Evolutionary conservation across 2,329 filamentous ascomycete species (phyloP), one percentile per base, ranked within the genome.

Genomic region (Fusarium fujikuroi): DNA sequence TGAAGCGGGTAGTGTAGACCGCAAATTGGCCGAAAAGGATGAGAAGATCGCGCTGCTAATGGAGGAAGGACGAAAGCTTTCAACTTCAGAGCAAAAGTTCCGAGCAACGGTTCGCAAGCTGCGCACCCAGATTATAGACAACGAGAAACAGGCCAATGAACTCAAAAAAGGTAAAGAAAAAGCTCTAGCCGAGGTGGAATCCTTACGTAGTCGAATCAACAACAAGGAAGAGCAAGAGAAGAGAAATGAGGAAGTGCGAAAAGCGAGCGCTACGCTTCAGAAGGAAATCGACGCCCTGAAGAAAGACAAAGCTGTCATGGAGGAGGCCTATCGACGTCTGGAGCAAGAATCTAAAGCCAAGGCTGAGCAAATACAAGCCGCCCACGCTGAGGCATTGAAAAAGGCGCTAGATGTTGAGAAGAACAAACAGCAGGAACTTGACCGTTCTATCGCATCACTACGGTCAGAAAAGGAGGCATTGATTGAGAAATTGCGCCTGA

Each of bases 1-100:
- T 2, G 84, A 88, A 5, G 79, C 89, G 1, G 92, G 92, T 10
- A 93, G 91, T 63, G 64, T 86, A 4, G 93, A 97, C 73, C 93
- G 92, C 80, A 95, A 93, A 78, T 81, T 98, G 19, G 93, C 94
- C 2, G 95, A 97, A 77, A 97, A 95, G 79, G 95, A 98, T 76
- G 92, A 95, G 76, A 93, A 93, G 80, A 97, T 98, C 77, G 94
- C 95, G 6, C 85, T 95, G 52, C 85, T 99, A 18, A 93, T 99
- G 87, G 92, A 97, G 76, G 96, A 99, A 84, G 96, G 97, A 1
- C 93, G 96, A 76, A 95, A 92, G 74, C 87, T 98, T 14, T 95
- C 94, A 3, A 93, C 92, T 76, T 93, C 90, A 1, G 96, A 99
- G 80, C 89, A 98, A 81, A 94, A 95, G 78, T 92, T 97, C 72